Evolutionary conservation across 2,329 filamentous ascomycete genomes (phyloP).

Genomic region (Diaporthe helianthi): DNA sequence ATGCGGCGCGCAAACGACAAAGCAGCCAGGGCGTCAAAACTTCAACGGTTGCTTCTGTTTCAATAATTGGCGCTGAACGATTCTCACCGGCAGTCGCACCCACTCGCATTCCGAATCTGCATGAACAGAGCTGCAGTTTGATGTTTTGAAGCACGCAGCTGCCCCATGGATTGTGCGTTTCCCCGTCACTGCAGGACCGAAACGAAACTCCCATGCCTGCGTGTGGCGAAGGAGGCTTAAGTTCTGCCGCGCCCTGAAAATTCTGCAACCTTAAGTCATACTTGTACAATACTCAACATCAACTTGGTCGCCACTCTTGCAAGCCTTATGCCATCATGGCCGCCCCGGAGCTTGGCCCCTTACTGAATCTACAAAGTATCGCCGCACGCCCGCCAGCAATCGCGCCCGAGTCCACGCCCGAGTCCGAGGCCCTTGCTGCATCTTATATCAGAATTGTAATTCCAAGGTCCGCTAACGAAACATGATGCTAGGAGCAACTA

Average conservation of each 20-base stretch:
- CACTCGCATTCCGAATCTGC: background rate
- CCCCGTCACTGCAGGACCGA: background rate
- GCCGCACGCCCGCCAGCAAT: background rate
- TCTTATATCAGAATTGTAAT: background rate
- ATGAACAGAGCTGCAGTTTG: background rate
- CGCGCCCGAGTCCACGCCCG: slow-evolving; percentile 5
- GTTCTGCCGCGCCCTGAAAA: background rate
- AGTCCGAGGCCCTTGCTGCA: background rate
- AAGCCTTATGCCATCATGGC: background rate
- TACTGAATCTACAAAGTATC: background rate
- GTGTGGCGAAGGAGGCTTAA: background rate
- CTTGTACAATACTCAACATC: too few relatives aligned
- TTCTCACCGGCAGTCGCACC: background rate
- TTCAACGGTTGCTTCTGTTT: background rate
- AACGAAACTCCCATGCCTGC: background rate
- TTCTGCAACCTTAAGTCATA: too few relatives aligned
- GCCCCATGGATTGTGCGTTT: too few relatives aligned
- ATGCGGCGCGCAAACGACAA: background rate
- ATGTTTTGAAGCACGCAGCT: background rate
- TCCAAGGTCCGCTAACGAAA: slow-evolving; percentile 10
- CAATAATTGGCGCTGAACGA: background rate
- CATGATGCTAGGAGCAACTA: background rate
- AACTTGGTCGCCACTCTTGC: background rate
- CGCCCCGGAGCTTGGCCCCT: background rate
- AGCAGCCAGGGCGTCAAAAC: background rate